Conservation (phyloP, 768 basidiomycete genomes). For the Mycena metata region DNA sequence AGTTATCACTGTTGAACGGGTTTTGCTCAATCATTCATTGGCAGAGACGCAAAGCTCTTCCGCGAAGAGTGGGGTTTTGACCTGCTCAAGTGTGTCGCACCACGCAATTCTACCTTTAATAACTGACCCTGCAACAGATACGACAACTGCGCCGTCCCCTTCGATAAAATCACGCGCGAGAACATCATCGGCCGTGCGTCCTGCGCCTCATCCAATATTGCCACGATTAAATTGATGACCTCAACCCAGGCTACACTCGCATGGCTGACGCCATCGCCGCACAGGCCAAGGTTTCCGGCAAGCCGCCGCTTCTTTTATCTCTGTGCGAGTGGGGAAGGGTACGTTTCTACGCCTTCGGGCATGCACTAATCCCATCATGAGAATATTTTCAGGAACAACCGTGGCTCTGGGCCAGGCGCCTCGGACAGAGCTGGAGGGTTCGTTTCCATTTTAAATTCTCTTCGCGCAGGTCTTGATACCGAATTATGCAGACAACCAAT, state of each 20-base stretch:
- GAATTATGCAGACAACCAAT: conserved; percentile 57
- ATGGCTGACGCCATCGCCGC: conserved; percentile 72
- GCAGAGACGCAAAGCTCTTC: conserved; percentile 69
- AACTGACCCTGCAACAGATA: conserved; percentile 54
- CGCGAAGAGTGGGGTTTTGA: conserved; percentile 75
- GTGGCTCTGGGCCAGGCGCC: conserved; percentile 71
- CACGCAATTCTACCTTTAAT: too few relatives aligned
- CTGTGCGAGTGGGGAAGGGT: conserved; percentile 80
- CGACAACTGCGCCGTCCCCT: conserved; percentile 74
- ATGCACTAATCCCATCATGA: conserved; percentile 12
- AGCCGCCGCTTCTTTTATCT: conserved; percentile 69
- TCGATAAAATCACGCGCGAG: conserved; percentile 66
- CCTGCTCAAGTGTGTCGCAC: conserved; percentile 65
- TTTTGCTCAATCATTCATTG: background rate
- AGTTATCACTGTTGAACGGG: background rate
- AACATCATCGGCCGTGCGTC: conserved; percentile 68
- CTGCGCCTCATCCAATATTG: conserved; percentile 5
- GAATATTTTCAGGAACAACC: conserved; percentile 63
- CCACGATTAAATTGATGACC: background rate
- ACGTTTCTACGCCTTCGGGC: conserved; percentile 26
- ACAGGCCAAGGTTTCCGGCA: conserved; percentile 61
- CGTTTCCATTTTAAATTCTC: conserved; percentile 31
- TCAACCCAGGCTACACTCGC: conserved; percentile 63
- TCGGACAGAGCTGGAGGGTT: conserved; percentile 79
- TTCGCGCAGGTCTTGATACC: background rate